Evolutionary conservation across 495 filamentous ascomycete genomes (phyloP).

Genomic region (Aspergillus steynii): DNA sequence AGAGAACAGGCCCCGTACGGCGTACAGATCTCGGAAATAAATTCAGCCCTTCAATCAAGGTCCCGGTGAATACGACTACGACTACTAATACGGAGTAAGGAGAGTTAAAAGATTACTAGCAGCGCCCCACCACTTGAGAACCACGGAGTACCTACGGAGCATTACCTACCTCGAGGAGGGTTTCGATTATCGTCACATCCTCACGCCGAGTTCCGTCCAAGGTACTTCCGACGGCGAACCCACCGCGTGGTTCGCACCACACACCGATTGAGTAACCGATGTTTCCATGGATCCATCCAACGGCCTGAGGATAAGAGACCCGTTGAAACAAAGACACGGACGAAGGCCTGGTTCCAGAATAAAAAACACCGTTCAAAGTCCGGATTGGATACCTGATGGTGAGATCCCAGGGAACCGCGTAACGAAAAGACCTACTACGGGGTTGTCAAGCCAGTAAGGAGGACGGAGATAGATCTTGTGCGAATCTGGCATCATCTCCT

Average conservation of each 20-base stretch:
- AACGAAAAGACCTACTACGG: neutral
- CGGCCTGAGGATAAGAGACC: neutral
- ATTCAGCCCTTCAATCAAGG: no score
- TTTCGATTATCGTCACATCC: neutral
- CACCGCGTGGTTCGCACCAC: neutral
- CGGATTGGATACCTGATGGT: neutral
- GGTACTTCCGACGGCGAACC: no score
- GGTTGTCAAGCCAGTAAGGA: neutral
- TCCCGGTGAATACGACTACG: no score
- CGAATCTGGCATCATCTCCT: constrained; percentile 5
- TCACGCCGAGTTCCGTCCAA: neutral
- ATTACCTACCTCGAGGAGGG: no score
- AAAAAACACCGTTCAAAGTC: neutral
- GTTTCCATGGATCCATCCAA: neutral
- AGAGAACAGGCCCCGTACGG: no score
- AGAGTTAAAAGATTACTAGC: no score
- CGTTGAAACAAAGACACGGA: neutral
- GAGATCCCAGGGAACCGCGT: neutral
- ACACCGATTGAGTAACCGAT: neutral
- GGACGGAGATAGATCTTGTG: constrained; percentile 1
- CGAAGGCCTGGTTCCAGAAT: neutral
- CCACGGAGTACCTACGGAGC: no score
- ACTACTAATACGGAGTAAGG: no score
- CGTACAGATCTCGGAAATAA: no score
- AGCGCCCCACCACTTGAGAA: no score